Evolutionary conservation across 2,329 filamentous ascomycete species (phyloP).

Genomic region (Verticillium albo-atrum): DNA sequence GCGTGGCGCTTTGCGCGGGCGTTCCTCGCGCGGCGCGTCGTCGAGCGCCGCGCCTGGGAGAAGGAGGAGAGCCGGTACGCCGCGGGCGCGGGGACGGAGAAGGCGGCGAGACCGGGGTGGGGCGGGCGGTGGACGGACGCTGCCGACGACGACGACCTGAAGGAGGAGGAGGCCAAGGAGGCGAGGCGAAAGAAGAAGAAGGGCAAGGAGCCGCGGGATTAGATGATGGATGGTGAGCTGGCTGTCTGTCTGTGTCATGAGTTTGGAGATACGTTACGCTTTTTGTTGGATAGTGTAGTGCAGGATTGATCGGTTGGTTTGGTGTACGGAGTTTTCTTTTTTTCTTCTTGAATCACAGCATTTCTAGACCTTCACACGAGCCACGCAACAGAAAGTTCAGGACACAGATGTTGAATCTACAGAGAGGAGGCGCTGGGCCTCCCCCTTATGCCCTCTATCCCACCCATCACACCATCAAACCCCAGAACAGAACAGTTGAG

Average conservation of each 20-base stretch:
- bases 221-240: no score
- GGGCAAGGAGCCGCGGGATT: not conserved
- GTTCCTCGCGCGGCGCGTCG: constrained; percentile 55
- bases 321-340: constrained; percentile 6
- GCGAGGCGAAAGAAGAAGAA: not conserved
- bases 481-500: not conserved
- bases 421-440: not conserved
- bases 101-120: constrained; percentile 27
- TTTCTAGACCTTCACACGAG: not conserved
- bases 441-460: not conserved
- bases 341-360: not conserved
- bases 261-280: not conserved
- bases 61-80: constrained; percentile 62
- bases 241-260: not conserved
- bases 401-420: not conserved
- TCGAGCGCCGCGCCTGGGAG: constrained; percentile 66
- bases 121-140: constrained; percentile 30
- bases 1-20: constrained; percentile 72
- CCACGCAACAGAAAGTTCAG: not conserved
- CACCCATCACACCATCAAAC: no score
- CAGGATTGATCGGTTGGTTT: constrained; percentile 1
- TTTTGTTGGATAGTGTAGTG: constrained; percentile 3
- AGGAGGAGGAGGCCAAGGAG: not conserved
- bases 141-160: constrained; percentile 6
- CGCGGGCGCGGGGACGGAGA: constrained; percentile 54